Evolutionary conservation across 805 yeast genomes (phyloP), one percentile per base, ranked within the genome.

Genomic region (Lachancea dasiensis): DNA sequence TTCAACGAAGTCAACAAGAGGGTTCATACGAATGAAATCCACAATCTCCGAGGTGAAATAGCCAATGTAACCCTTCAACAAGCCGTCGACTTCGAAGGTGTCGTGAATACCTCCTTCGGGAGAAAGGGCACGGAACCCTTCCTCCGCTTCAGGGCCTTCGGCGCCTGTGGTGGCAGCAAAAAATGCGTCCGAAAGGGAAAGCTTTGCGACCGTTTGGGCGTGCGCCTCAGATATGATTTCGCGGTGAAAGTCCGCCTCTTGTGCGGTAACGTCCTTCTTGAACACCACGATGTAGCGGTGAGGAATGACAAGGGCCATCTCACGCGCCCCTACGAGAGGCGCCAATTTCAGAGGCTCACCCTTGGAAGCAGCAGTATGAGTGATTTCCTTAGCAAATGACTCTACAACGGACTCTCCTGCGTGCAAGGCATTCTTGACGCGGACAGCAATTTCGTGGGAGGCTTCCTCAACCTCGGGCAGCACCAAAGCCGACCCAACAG

Each of bases 211-310:
- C 27, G 65, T 57, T 38, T 64, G 64, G 32, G 64, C 52, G 63
- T 75, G 87, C 40, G 69, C 65, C 39, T 71, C 68, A 21, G 70
- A 63, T 44, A 85, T 74, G 78, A 82, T 72, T 54, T 75, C 73
- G 55, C 72, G 71, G 68, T 89, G 95, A 69, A 76, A 72, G 27
- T 68, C 65, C 22, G 74, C 66, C 43, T 73, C 75, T 25, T 75
- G 75, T 18, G 70, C 61, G 16, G 72, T 53, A 23, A 78, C 68
- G 37, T 68, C 75, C 38, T 76, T 74, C 68, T 86, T 87, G 68
- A 90, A 79, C 35, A 89, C 87, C 50, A 92, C 68, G 47, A 92
- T 89, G 69, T 86, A 92, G 53, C 81, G 79, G 67, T 82, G 72
- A 25, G 87, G 80, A 50, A 82, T 74, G 31, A 72, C 47, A 41